Conservation (phyloP, 495 filamentous ascomycete genomes). For the Daldinia concentrica region DNA sequence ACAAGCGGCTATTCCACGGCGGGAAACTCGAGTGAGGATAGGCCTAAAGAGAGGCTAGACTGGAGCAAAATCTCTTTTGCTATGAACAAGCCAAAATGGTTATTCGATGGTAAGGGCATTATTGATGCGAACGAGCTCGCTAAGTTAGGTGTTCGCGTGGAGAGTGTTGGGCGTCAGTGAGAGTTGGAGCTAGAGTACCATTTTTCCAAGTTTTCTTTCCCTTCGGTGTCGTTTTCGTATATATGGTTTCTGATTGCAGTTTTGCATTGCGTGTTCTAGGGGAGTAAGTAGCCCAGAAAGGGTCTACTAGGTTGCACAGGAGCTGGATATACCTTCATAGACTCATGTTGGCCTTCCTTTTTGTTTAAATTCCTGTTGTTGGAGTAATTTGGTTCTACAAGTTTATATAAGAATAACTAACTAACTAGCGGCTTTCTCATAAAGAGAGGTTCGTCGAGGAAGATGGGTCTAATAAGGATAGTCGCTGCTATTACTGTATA, state of each 20-base stretch:
- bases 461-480: not conserved
- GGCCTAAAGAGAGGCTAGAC: constrained; percentile 30
- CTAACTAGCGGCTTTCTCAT: constrained; percentile 10
- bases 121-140: constrained; percentile 65
- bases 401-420: not conserved
- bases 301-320: not conserved
- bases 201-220: not conserved
- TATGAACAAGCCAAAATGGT: constrained; percentile 73
- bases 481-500: not conserved
- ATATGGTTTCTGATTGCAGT: not conserved
- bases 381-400: not conserved
- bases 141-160: constrained; percentile 64
- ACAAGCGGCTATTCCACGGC: constrained; percentile 37
- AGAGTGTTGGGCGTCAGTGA: constrained; percentile 56
- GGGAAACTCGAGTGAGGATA: constrained; percentile 26
- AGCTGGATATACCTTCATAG: constrained; percentile 28
- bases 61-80: constrained; percentile 50
- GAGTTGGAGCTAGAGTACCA: not conserved
- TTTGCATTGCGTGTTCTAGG: constrained; percentile 19
- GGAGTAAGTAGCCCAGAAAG: not conserved
- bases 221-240: not conserved
- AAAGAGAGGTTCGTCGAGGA: not conserved
- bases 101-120: constrained; percentile 76
- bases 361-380: not conserved
- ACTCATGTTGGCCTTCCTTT: not conserved